Evolutionary conservation across 768 basidiomycete genomes (phyloP), one percentile per base, ranked within the genome.

Genomic region (Filobasidium wieringae): DNA sequence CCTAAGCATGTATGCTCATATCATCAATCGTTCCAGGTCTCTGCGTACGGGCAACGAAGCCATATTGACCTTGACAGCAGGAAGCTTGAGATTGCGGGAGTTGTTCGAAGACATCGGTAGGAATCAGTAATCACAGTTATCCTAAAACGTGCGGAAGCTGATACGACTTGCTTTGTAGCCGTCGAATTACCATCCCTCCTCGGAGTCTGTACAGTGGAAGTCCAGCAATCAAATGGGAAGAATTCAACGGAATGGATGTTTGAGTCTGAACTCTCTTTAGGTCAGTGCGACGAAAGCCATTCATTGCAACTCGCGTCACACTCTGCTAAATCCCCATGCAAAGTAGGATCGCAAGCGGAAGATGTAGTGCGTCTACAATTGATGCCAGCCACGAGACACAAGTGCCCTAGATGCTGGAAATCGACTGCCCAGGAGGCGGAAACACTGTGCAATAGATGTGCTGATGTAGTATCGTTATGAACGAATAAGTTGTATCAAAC

Each of bases 321-420:
- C n/a, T n/a, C n/a, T n/a, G n/a, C n/a, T n/a, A n/a, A n/a, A n/a
- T n/a, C n/a, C n/a, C n/a, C n/a, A n/a, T n/a, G n/a, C n/a, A n/a
- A n/a, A n/a, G n/a, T n/a, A n/a, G n/a, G n/a, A n/a, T n/a, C n/a
- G n/a, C n/a, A n/a, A n/a, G n/a, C n/a, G n/a, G n/a, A n/a, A n/a
- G n/a, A n/a, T n/a, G n/a, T n/a, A n/a, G n/a, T 52, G 6, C 19
- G 45, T 15, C 49, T 72, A 22, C 49, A 50, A 4, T 56, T 74
- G 9, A 61, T 55, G 17, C 84, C 87, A 15, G 81, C 88, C 11
- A 74, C 72, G 4, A 60, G 73, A 52, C 67, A 76, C 22, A 92
- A 93, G 71, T 97, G 93, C 70, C 87, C 90, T 24, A 80, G 92
- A 15, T 97, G 93, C 72, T 95, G 92, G 90, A 84, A 82, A 6